Evolutionary conservation across 2,329 filamentous ascomycete genomes (phyloP).

Genomic region (Zasmidium angulare): DNA sequence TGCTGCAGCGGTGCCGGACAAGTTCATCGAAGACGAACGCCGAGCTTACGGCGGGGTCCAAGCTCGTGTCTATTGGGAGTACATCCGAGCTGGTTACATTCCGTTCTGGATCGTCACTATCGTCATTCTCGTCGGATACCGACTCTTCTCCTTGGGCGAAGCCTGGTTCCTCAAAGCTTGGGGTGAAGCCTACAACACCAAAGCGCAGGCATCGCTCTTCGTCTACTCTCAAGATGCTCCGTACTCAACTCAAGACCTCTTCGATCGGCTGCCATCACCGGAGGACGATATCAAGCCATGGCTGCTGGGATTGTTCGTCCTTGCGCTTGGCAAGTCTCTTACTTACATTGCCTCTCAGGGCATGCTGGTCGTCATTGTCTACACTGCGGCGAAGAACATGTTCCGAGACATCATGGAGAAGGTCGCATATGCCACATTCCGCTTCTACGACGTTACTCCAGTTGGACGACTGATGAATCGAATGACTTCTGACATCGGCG

Average conservation of each 20-base stretch:
- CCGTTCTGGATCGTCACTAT: constrained; percentile 70
- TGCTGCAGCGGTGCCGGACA: constrained; percentile 61
- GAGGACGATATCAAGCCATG: constrained; percentile 68
- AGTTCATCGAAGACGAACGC: constrained; percentile 77
- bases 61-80: constrained; percentile 75
- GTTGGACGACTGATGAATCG: constrained; percentile 90
- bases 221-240: constrained; percentile 13
- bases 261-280: constrained; percentile 64
- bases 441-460: constrained; percentile 88
- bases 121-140: constrained; percentile 61
- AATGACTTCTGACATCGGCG: constrained; percentile 85
- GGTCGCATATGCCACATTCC: constrained; percentile 78
- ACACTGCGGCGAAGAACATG: constrained; percentile 72
- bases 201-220: constrained; percentile 17
- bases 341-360: constrained; percentile 62
- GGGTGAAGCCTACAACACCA: constrained; percentile 69
- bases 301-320: constrained; percentile 67
- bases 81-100: constrained; percentile 76
- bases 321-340: constrained; percentile 63
- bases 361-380: constrained; percentile 74
- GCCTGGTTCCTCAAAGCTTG: constrained; percentile 84
- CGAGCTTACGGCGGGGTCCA: constrained; percentile 74
- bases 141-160: constrained; percentile 64
- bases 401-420: constrained; percentile 71
- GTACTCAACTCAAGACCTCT: constrained; percentile 31